Conservation (phyloP, 2,329 filamentous ascomycete genomes). For the Scedosporium boydii region DNA sequence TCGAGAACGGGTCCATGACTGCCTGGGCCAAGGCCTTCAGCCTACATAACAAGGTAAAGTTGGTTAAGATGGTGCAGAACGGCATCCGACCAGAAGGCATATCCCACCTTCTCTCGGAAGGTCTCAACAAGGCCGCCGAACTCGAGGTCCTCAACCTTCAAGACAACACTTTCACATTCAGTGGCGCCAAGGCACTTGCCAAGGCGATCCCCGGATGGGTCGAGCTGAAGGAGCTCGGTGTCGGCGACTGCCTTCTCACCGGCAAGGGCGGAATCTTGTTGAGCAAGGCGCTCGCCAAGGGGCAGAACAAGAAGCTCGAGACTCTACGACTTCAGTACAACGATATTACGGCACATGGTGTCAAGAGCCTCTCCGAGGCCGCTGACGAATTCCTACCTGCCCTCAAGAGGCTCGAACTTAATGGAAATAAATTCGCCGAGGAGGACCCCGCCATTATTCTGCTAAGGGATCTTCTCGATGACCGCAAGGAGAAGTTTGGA, state of each 20-base stretch:
- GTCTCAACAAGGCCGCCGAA: constrained; percentile 58
- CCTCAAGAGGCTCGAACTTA: constrained; percentile 80
- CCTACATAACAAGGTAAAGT: constrained; percentile 71
- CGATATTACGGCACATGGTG: constrained; percentile 71
- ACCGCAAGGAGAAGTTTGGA: constrained; percentile 64
- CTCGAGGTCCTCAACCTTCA: constrained; percentile 81
- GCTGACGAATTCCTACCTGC: constrained; percentile 60
- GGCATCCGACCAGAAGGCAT: constrained; percentile 94
- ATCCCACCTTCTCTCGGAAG: constrained; percentile 66
- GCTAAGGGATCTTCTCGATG: constrained; percentile 63
- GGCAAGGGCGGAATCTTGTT: constrained; percentile 68
- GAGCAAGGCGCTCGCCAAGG: constrained; percentile 61
- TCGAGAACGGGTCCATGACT: constrained; percentile 93
- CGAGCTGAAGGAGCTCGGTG: constrained; percentile 69
- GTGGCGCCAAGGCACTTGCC: constrained; percentile 70
- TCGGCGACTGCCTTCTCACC: constrained; percentile 80
- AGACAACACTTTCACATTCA: constrained; percentile 90
- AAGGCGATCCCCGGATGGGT: constrained; percentile 67
- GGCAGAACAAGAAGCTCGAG: constrained; percentile 71
- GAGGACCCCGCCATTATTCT: constrained; percentile 64
- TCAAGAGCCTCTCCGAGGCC: constrained; percentile 63
- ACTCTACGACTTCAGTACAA: constrained; percentile 84
- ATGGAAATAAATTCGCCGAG: constrained; percentile 90
- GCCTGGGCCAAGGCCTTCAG: constrained; percentile 86
- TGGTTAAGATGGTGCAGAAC: constrained; percentile 96